Evolutionary conservation across 768 basidiomycete genomes (phyloP), one percentile per base, ranked within the genome.

Genomic region (Mycena sanguinolenta): DNA sequence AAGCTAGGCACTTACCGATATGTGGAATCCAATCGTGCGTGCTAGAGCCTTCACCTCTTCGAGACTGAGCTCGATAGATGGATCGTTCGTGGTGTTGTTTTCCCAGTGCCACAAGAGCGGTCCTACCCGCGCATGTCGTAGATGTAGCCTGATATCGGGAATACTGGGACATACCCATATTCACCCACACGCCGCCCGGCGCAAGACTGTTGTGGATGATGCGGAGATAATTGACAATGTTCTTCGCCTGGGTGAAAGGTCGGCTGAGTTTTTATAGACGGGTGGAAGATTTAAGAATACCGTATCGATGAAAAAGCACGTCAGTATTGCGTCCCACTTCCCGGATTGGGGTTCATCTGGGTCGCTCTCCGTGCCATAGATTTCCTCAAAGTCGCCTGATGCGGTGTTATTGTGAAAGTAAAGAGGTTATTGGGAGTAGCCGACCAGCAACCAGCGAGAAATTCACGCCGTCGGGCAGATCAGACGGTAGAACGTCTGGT

Each of bases 21-120:
- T 83, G 72, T 91, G 90, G 73, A 99, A 97, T 0, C 97, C 96
- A 14, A 98, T 88, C 55, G 83, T 82, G 27, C 84, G 84, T 2
- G 90, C 92, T 8, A 98, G 85, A 0, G 80, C 79, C 77, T 96
- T 97, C 42, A 98, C 87, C 76, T 98, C 96, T 67, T 95, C 93
- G n/a, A 98, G 81, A 75, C 91, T 92, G 21, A 98, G 85, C 80
- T 98, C 97, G 39, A 99, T 86, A 1, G 94, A 95, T 0, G 90
- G 86, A 72, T 97, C 95, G 71, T 90, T 89, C 49, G 90, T 89
- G 63, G 79, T 85, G 76, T 95, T 96, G 80, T 97, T 97, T 77
- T 98, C 97, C 80, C 91, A 98, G 78, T 99, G 97, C 97, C 97
- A 99, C n/a, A 98, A 82, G 1, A 97, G 82, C 0, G 97, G 97